Percentiles rank a stretch among this genome's conserved stretches.
Evolutionary conservation across 768 basidiomycete genomes (phyloP).

Genomic region (Trametopsis cervina): DNA sequence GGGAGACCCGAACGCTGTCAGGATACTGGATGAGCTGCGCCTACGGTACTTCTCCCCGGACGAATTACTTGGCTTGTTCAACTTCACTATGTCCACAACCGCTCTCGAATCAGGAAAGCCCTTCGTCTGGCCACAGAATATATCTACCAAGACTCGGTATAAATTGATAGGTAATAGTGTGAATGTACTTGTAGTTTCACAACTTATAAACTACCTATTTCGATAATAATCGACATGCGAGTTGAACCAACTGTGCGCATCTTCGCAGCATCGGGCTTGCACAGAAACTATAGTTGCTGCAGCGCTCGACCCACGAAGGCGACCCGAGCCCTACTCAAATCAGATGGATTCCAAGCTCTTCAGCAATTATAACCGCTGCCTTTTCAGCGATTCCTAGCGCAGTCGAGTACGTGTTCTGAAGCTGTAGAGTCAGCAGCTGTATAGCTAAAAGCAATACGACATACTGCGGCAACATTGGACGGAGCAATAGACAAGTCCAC

Average conservation of each 20-base stretch:
- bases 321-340: too few species aligned
- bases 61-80: conserved; percentile 65
- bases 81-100: conserved; percentile 34
- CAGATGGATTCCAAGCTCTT: conserved; percentile 44
- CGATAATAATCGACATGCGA: conserved; percentile 12
- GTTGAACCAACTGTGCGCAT: too few species aligned
- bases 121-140: conserved; percentile 57
- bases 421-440: not conserved
- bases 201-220: conserved; percentile 55
- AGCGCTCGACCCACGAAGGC: too few species aligned
- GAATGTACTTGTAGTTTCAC: conserved; percentile 65
- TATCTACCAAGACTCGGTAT: conserved; percentile 67
- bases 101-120: conserved; percentile 1
- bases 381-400: conserved; percentile 50
- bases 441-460: not conserved
- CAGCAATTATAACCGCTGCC: conserved; percentile 50
- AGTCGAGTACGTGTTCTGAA: conserved; percentile 37
- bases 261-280: too few species aligned
- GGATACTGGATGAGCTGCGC: conserved; percentile 49
- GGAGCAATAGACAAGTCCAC: conserved; percentile 37
- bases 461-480: conserved; percentile 28
- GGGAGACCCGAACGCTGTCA: conserved; percentile 37
- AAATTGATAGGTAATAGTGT: conserved; percentile 78
- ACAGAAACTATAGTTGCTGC: too few species aligned
- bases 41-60: conserved; percentile 72